These are phyloP conservation scores for Neophaeococcomyces aloes DNA, from an alignment of 2,329 filamentous ascomycete species.

Conservation along the genomic window DNA sequence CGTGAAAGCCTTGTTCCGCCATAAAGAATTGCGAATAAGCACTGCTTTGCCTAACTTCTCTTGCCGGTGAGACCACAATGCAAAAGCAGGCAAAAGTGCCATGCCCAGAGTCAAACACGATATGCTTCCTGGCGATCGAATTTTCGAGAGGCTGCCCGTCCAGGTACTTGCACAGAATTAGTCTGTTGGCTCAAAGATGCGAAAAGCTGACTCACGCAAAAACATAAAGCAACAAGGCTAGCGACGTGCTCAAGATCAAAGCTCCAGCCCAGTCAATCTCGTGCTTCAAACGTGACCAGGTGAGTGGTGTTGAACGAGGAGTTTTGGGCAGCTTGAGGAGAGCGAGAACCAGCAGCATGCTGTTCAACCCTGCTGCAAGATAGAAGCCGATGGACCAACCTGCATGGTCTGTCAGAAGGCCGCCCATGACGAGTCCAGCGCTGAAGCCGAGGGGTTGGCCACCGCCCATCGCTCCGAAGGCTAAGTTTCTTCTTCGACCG, in stretches of 20 bases:
- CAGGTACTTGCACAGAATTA: background rate
- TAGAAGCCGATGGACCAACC: slow-evolving; percentile 46
- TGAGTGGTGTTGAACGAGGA: background rate
- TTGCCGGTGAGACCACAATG: slow-evolving; percentile 45
- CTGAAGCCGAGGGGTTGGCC: slow-evolving; percentile 44
- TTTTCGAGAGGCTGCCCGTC: slow-evolving; percentile 20
- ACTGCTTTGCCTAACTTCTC: slow-evolving; percentile 40
- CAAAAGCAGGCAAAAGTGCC: slow-evolving; percentile 39
- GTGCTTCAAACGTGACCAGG: slow-evolving; percentile 24
- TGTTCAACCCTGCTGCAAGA: slow-evolving; percentile 36
- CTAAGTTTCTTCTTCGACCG: slow-evolving; percentile 41
- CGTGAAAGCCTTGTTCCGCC: slow-evolving; percentile 48
- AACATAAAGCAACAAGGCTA: slow-evolving; percentile 43
- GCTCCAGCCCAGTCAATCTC: slow-evolving; percentile 48
- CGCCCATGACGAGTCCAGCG: slow-evolving; percentile 42
- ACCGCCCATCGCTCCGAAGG: slow-evolving; percentile 42
- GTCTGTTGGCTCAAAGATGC: slow-evolving; percentile 1
- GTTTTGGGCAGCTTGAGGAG: slow-evolving; percentile 33
- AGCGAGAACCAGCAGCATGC: slow-evolving; percentile 31
- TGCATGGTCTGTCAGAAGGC: slow-evolving; percentile 38
- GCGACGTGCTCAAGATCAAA: slow-evolving; percentile 34
- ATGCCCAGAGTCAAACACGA: slow-evolving; percentile 37
- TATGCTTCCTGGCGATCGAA: slow-evolving; percentile 37
- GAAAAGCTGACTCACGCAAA: slow-evolving; percentile 32
- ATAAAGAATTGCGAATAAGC: slow-evolving; percentile 53